A percentile compares a stretch with the other conserved stretches of the same genome.
Evolutionary conservation across 257 asterid species (phyloP).

Genomic region (Dorcoceras hygrometricum): DNA sequence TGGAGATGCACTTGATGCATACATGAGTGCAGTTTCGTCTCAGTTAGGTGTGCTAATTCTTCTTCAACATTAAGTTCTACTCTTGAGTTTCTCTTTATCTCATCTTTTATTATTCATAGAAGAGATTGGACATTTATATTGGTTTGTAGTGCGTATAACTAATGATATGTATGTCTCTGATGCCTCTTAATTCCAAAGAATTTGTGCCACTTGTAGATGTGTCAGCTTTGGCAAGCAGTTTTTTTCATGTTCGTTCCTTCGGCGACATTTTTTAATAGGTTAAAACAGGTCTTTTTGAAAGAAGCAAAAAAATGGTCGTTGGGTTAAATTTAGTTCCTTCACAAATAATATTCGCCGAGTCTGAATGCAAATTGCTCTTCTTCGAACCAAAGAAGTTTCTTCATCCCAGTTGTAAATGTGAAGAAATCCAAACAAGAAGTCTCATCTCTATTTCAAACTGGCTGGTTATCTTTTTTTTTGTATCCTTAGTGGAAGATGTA

Average conservation of each 20-base stretch:
- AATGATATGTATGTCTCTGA: not conserved
- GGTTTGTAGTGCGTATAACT: not conserved
- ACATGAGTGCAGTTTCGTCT: slow-evolving; percentile 89
- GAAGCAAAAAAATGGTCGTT: not conserved
- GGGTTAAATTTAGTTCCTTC: slow-evolving; percentile 1
- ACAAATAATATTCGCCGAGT: not conserved
- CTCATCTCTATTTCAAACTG: slow-evolving; percentile 3
- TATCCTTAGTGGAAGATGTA: not conserved
- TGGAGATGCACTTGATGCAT: slow-evolving; percentile 95
- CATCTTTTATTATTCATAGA: slow-evolving; percentile 1
- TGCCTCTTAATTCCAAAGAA: not conserved
- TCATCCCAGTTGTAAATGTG: slow-evolving; percentile 13
- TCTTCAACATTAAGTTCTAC: slow-evolving; percentile 10
- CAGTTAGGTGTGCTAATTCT: slow-evolving; percentile 61
- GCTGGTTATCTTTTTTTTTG: not conserved
- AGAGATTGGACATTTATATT: not conserved
- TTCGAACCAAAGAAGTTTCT: not conserved
- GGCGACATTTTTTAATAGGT: not conserved
- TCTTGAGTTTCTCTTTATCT: not conserved
- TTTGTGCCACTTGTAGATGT: slow-evolving; percentile 1
- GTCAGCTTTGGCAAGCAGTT: not conserved
- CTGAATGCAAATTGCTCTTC: not conserved
- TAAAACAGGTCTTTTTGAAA: not conserved
- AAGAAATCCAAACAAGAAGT: slow-evolving; percentile 3
- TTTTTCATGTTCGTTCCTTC: not conserved